A percentile compares a stretch with the other conserved stretches of the same genome.
These are phyloP conservation scores for Talaromyces stipitatus DNA, from an alignment of 495 filamentous ascomycete species.

Conservation along the genomic window DNA sequence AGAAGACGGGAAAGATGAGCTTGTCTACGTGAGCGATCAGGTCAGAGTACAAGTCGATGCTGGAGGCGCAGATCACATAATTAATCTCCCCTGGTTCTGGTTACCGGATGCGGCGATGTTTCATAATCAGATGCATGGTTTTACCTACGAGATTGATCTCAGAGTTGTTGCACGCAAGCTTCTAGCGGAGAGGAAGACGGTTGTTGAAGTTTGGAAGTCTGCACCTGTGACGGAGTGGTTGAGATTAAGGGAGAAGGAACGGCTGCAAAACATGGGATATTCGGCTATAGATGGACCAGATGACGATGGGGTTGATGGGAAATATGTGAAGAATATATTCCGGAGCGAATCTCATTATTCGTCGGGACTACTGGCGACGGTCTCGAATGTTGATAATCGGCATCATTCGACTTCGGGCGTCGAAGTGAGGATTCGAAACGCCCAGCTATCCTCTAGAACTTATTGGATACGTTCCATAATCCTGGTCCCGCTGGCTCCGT, in stretches of 20 bases:
- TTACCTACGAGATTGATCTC: background rate
- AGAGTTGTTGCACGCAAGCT: background rate
- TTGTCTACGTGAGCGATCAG: background rate
- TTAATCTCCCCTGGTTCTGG: slow-evolving; percentile 4
- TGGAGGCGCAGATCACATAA: background rate
- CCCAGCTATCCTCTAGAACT: background rate
- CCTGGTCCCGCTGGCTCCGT: background rate
- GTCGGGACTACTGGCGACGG: background rate
- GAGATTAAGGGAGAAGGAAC: background rate
- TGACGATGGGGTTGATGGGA: background rate
- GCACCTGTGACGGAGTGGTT: background rate
- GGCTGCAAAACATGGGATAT: background rate
- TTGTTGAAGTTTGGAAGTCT: slow-evolving; percentile 5
- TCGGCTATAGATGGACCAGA: background rate
- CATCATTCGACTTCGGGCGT: background rate
- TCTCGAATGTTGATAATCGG: background rate
- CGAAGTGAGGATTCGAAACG: background rate
- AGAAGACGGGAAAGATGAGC: background rate
- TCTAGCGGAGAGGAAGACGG: background rate
- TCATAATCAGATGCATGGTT: slow-evolving; percentile 5
- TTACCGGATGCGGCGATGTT: background rate
- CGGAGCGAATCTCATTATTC: background rate
- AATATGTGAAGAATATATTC: background rate
- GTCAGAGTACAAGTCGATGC: background rate
- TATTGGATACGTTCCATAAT: background rate